These are phyloP conservation scores for Fusarium keratoplasticum DNA, from an alignment of 2,329 filamentous ascomycete genomes.

Conservation along the genomic window DNA sequence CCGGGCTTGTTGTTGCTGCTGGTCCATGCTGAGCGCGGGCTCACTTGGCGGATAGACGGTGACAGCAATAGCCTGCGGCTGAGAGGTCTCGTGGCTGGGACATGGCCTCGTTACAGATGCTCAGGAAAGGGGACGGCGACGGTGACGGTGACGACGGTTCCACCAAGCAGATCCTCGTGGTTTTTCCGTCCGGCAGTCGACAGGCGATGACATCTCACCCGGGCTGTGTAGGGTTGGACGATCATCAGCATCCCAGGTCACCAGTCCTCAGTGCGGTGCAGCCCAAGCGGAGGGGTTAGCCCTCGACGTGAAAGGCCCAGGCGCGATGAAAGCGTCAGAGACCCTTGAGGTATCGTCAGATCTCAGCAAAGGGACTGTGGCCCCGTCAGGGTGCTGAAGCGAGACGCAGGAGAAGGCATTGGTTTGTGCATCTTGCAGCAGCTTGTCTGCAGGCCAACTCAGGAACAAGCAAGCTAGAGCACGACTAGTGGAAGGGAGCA, in stretches of 20 bases:
- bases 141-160: constrained; percentile 15
- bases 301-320: not conserved
- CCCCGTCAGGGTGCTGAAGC: constrained; percentile 39
- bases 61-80: constrained; percentile 33
- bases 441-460: constrained; percentile 33
- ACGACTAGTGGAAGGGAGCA: constrained; percentile 28
- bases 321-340: not conserved
- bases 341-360: constrained; percentile 7
- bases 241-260: not conserved
- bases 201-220: not conserved
- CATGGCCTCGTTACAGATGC: constrained; percentile 2
- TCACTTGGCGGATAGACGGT: constrained; percentile 26
- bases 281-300: not conserved
- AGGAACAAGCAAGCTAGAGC: constrained; percentile 38
- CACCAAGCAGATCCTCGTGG: constrained; percentile 20
- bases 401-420: constrained; percentile 44
- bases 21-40: constrained; percentile 28
- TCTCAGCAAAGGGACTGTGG: constrained; percentile 21
- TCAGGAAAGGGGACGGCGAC: constrained; percentile 19
- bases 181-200: not conserved
- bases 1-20: constrained; percentile 26
- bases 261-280: not conserved
- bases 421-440: constrained; percentile 37
- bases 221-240: not conserved
- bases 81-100: constrained; percentile 26